Evolutionary conservation across 1,284 basidiomycete species (phyloP).

Genomic region (Taiwanofungus camphoratus): DNA sequence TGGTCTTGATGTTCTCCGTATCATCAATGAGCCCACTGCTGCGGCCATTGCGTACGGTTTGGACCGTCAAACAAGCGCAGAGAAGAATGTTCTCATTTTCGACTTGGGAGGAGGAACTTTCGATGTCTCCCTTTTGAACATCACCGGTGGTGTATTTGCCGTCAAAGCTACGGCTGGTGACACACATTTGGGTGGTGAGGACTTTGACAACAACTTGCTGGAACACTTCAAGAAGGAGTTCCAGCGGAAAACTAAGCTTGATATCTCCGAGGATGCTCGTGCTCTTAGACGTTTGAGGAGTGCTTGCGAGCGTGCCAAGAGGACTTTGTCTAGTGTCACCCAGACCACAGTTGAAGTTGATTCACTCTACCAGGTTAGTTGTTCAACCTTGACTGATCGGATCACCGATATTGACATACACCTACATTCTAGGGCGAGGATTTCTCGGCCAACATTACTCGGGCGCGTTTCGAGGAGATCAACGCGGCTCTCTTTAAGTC

Average conservation of each 20-base stretch:
- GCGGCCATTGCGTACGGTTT: conserved; percentile 95
- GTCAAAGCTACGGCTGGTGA: conserved; percentile 98
- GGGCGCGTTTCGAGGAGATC: conserved; percentile 99
- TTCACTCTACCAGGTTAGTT: conserved; percentile 84
- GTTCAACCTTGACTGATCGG: conserved; percentile 2
- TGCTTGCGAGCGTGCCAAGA: conserved; percentile 98
- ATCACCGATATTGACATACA: conserved; percentile 13
- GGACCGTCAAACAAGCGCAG: conserved; percentile 81
- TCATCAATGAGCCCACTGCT: conserved; percentile 96
- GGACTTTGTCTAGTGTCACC: conserved; percentile 94
- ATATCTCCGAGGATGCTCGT: conserved; percentile 92
- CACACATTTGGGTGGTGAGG: conserved; percentile 97
- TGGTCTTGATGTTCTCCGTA: conserved; percentile 93
- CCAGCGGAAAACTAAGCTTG: conserved; percentile 95
- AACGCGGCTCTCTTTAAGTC: conserved; percentile 93
- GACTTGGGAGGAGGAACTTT: conserved; percentile 99
- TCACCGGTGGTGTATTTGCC: conserved; percentile 95
- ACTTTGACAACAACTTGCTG: conserved; percentile 96
- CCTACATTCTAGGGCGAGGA: conserved; percentile 64
- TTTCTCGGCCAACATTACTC: conserved; percentile 94
- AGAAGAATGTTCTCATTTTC: conserved; percentile 99
- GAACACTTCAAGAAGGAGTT: conserved; percentile 99
- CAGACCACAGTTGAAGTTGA: conserved; percentile 98
- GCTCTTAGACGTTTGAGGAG: conserved; percentile 96
- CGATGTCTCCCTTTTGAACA: conserved; percentile 96